These are phyloP conservation scores for Agastache rugosa DNA, from an alignment of 257 asterid species.

Conservation along the genomic window DNA sequence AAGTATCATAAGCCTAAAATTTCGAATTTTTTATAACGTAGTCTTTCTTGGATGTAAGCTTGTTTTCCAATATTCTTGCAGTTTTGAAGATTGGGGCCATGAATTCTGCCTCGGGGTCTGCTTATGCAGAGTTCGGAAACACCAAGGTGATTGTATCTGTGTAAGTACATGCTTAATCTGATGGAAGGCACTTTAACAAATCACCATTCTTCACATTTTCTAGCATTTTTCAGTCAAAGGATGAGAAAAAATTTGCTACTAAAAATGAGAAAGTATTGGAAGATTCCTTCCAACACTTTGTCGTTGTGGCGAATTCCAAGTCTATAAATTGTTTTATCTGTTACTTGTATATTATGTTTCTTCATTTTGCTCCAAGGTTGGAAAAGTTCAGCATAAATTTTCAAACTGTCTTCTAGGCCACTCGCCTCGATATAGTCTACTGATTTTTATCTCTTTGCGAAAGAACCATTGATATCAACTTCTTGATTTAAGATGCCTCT, in stretches of 20 bases:
- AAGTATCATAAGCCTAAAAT: background rate
- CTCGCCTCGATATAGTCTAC: background rate
- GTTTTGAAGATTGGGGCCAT: conserved; percentile 91
- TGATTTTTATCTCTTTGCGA: too few relatives aligned
- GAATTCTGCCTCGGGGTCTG: conserved; percentile 95
- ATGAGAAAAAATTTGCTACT: background rate
- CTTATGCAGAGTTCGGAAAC: conserved; percentile 94
- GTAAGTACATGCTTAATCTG: conserved; percentile 54
- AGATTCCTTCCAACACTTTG: conserved; percentile 12
- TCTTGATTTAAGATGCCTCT: too few relatives aligned
- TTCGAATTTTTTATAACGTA: background rate
- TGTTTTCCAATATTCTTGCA: conserved; percentile 39
- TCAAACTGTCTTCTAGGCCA: background rate
- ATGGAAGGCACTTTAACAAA: background rate
- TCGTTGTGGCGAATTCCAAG: background rate
- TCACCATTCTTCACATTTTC: conserved; percentile 6
- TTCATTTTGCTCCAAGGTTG: conserved; percentile 22
- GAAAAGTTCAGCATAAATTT: background rate
- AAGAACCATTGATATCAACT: too few relatives aligned
- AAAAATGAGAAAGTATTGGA: conserved; percentile 18
- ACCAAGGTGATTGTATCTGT: conserved; percentile 98
- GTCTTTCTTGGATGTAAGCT: background rate
- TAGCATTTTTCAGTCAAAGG: conserved; percentile 2
- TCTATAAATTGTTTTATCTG: background rate
- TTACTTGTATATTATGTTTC: background rate